Conservation (phyloP, 2,329 filamentous ascomycete genomes). For the Scedosporium aurantiacum region DNA sequence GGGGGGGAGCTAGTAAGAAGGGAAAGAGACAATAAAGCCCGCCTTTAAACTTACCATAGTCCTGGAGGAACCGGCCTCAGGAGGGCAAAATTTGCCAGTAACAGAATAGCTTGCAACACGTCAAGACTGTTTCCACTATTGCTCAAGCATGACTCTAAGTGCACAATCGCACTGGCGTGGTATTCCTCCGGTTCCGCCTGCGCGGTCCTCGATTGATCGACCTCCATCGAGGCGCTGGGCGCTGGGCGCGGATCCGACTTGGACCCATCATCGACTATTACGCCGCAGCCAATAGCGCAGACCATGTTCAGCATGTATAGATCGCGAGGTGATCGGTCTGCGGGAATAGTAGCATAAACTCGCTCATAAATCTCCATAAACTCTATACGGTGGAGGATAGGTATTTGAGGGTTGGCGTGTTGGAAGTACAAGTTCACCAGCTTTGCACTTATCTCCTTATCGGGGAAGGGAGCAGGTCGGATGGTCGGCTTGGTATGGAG, state of each 20-base stretch:
- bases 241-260: constrained; percentile 25
- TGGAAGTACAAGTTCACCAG: constrained; percentile 85
- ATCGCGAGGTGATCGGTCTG: constrained; percentile 62
- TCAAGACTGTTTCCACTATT: constrained; percentile 82
- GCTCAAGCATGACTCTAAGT: constrained; percentile 77
- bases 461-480: constrained; percentile 73
- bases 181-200: constrained; percentile 84
- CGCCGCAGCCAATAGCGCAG: constrained; percentile 88
- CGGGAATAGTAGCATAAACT: constrained; percentile 60
- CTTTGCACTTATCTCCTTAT: constrained; percentile 58
- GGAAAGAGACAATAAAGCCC: constrained; percentile 5
- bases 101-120: constrained; percentile 83
- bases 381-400: constrained; percentile 77
- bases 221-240: constrained; percentile 21
- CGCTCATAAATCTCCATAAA: constrained; percentile 82
- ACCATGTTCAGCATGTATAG: constrained; percentile 96
- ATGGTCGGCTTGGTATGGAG: constrained; percentile 84
- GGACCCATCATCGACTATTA: constrained; percentile 63
- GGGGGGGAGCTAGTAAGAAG: no score
- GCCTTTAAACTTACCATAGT: constrained; percentile 50
- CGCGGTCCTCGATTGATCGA: constrained; percentile 19
- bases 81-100: constrained; percentile 84
- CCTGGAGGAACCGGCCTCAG: constrained; percentile 85
- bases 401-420: constrained; percentile 91
- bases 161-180: constrained; percentile 85